Conservation (phyloP, 371 early-diverging fungal genomes). For the Chytridiales sp. region DNA sequence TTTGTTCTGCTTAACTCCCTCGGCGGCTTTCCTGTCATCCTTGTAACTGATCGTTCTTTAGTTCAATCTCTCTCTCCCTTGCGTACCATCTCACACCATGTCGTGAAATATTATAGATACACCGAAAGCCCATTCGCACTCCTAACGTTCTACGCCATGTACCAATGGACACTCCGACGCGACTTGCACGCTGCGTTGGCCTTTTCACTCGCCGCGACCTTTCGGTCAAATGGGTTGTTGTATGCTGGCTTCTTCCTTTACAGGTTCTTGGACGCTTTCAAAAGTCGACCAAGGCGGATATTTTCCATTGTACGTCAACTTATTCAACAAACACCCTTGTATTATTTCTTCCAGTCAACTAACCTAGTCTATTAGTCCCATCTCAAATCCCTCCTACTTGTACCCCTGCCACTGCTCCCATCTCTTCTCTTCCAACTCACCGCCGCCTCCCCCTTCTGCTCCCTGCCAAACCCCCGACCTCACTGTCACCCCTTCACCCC, state of each 20-base stretch:
- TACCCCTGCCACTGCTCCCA: not conserved
- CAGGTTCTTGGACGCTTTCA: constrained; percentile 18
- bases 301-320: too few species aligned
- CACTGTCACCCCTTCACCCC: too few species aligned
- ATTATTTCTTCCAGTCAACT: too few species aligned
- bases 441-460: too few species aligned
- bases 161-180: constrained; percentile 43
- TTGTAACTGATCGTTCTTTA: constrained; percentile 48
- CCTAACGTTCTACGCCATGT: constrained; percentile 78
- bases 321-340: too few species aligned
- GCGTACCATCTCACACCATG: not conserved
- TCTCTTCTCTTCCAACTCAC: too few species aligned
- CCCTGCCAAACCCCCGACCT: too few species aligned
- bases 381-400: too few species aligned
- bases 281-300: too few species aligned
- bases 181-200: constrained; percentile 59
- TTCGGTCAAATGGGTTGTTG: constrained; percentile 81
- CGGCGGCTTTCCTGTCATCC: constrained; percentile 84
- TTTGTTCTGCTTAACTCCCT: constrained; percentile 74
- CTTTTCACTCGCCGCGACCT: constrained; percentile 61
- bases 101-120: constrained; percentile 50
- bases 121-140: constrained; percentile 86
- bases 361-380: too few species aligned
- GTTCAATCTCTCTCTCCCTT: not conserved
- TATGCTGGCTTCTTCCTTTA: constrained; percentile 79